These are phyloP conservation scores for Gnomoniopsis sp. DNA, from an alignment of 2,329 filamentous ascomycete species.

Conservation along the genomic window DNA sequence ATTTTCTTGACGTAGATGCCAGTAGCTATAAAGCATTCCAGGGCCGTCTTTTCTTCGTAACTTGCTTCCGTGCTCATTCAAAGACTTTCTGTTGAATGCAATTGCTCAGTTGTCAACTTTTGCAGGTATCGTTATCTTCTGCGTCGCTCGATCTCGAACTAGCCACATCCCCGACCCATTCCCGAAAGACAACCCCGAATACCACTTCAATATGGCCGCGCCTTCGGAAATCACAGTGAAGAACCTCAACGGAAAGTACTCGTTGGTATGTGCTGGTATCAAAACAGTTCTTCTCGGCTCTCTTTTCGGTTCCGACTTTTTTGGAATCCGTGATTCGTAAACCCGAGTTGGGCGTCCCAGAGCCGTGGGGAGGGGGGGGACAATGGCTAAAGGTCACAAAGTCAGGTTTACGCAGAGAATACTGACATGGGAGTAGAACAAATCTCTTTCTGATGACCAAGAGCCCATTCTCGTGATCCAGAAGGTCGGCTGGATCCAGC, in stretches of 20 bases:
- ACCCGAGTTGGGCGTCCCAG: too few species aligned
- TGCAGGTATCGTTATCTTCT: background rate
- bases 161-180: background rate
- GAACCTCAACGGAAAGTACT: constrained; percentile 9
- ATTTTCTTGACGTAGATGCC: background rate
- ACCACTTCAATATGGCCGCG: constrained; percentile 5
- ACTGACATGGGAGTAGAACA: constrained; percentile 2
- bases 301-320: too few species aligned
- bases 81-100: background rate
- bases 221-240: constrained; percentile 8
- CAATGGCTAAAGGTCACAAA: background rate
- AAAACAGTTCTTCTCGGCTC: background rate
- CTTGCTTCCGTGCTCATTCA: background rate
- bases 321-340: too few species aligned
- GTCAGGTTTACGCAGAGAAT: background rate
- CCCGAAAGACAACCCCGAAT: background rate
- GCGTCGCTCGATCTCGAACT: background rate
- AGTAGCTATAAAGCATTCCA: background rate
- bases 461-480: constrained; percentile 20
- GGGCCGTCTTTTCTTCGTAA: background rate
- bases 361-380: too few species aligned
- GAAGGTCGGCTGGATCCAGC: constrained; percentile 21
- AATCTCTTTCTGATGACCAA: constrained; percentile 18
- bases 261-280: constrained; percentile 1
- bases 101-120: background rate